Evolutionary conservation across 2,329 filamentous ascomycete species (phyloP).

Genomic region (Fusarium newnesense): DNA sequence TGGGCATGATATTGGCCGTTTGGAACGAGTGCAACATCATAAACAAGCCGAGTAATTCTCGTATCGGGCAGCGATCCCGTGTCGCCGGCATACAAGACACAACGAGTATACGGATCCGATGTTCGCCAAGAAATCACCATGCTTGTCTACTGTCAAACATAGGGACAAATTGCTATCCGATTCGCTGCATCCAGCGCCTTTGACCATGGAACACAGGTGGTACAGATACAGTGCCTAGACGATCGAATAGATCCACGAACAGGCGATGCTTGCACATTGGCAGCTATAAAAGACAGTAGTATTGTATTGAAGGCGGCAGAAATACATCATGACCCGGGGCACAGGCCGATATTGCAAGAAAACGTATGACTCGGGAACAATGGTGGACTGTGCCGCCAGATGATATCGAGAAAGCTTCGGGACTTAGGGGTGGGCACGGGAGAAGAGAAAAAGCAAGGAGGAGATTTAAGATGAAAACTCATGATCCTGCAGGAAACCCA

Average conservation of each 20-base stretch:
- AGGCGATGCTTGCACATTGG: slow-evolving; percentile 24
- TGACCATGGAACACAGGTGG: slow-evolving; percentile 3
- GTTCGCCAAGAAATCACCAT: slow-evolving; percentile 8
- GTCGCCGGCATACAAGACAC: slow-evolving; percentile 23
- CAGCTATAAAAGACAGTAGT: slow-evolving; percentile 10
- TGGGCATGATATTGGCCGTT: slow-evolving; percentile 10
- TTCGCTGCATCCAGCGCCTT: background rate
- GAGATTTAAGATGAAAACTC: slow-evolving; percentile 11
- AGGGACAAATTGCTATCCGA: background rate
- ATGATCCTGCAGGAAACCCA: slow-evolving; percentile 20
- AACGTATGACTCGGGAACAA: slow-evolving; percentile 41
- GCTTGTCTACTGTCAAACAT: slow-evolving; percentile 4
- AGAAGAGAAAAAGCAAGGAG: slow-evolving; percentile 9
- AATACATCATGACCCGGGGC: slow-evolving; percentile 18
- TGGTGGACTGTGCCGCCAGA: slow-evolving; percentile 22
- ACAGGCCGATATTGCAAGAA: slow-evolving; percentile 17
- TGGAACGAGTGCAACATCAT: slow-evolving; percentile 25
- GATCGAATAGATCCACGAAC: slow-evolving; percentile 5
- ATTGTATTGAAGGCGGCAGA: slow-evolving; percentile 19
- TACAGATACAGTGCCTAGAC: background rate
- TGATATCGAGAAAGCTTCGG: slow-evolving; percentile 13
- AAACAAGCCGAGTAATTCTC: slow-evolving; percentile 41
- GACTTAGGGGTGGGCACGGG: background rate
- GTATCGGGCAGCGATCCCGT: slow-evolving; percentile 34
- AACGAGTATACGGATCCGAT: slow-evolving; percentile 9